Conservation (phyloP, 192 early-diverging fungal genomes). For the Coemansia sp. region DNA sequence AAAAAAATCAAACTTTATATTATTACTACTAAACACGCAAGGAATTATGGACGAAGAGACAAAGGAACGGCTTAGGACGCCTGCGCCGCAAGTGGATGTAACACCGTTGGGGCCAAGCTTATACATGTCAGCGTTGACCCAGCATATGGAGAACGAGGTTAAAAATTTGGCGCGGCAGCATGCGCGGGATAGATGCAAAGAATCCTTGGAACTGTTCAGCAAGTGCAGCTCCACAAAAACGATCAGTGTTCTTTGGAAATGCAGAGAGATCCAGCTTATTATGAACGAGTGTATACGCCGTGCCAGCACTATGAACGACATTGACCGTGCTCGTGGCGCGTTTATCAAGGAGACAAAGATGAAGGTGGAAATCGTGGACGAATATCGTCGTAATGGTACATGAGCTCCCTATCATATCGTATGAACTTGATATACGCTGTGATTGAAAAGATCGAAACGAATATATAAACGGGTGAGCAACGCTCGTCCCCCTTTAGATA, state of each 20-base stretch:
- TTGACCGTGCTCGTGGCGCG: conserved; percentile 44
- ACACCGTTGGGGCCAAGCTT: conserved; percentile 34
- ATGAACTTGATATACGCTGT: too few species aligned
- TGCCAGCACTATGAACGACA: conserved; percentile 48
- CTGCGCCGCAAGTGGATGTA: conserved; percentile 32
- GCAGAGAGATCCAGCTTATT: conserved; percentile 35
- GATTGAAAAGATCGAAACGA: too few species aligned
- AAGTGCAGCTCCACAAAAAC: conserved; percentile 52
- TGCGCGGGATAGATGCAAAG: conserved; percentile 29
- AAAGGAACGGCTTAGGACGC: conserved; percentile 48
- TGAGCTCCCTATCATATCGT: too few species aligned
- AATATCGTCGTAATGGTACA: too few species aligned
- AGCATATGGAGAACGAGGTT: conserved; percentile 45
- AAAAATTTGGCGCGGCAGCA: conserved; percentile 50
- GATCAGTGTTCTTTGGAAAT: conserved; percentile 49
- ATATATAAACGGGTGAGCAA: too few species aligned
- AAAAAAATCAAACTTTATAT: too few species aligned
- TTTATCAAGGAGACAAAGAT: conserved; percentile 30
- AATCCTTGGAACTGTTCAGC: conserved; percentile 36
- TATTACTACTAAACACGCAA: background rate
- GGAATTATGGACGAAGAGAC: conserved; percentile 34
- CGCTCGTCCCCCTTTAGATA: too few species aligned
- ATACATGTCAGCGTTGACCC: conserved; percentile 35
- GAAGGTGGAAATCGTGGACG: conserved; percentile 26
- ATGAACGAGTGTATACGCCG: conserved; percentile 57